phyloP scores from a whole-genome alignment of 2,329 filamentous ascomycete genomes.

The Zarea fungicola region DNA sequence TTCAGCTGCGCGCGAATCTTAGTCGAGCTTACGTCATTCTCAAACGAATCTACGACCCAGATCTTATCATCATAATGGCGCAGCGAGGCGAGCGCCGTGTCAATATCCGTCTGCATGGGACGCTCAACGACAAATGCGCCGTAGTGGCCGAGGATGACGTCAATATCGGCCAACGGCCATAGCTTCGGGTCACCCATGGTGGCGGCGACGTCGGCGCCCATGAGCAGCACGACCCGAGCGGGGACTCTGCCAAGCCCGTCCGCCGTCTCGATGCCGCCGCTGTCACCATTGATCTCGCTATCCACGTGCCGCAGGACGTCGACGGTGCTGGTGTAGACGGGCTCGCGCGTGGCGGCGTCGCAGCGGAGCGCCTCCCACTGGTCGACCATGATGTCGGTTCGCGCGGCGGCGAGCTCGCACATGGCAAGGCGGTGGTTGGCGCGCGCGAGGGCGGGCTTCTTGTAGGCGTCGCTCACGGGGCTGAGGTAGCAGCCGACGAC shows the following conservation, averaged over 20 bases:
- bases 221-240: constrained; percentile 70
- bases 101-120: constrained; percentile 69
- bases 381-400: constrained; percentile 76
- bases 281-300: constrained; percentile 67
- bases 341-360: constrained; percentile 44
- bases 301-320: constrained; percentile 82
- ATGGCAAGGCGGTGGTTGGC: constrained; percentile 48
- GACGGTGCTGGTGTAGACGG: constrained; percentile 78
- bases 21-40: constrained; percentile 74
- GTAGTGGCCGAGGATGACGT: constrained; percentile 75
- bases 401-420: constrained; percentile 71
- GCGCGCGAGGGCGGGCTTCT: constrained; percentile 37
- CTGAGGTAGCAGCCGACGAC: constrained; percentile 69
- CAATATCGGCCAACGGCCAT: constrained; percentile 75
- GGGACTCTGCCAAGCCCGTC: constrained; percentile 56
- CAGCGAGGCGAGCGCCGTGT: constrained; percentile 71
- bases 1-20: constrained; percentile 74
- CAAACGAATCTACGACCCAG: constrained; percentile 76
- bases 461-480: constrained; percentile 31
- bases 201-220: constrained; percentile 65
- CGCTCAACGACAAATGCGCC: constrained; percentile 77
- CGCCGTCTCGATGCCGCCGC: constrained; percentile 65
- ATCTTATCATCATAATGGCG: constrained; percentile 76
- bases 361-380: constrained; percentile 62
- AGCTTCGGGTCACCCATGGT: constrained; percentile 66